phyloP scores from a whole-genome alignment of 768 basidiomycete genomes.

The Rubroboletus satanas region DNA sequence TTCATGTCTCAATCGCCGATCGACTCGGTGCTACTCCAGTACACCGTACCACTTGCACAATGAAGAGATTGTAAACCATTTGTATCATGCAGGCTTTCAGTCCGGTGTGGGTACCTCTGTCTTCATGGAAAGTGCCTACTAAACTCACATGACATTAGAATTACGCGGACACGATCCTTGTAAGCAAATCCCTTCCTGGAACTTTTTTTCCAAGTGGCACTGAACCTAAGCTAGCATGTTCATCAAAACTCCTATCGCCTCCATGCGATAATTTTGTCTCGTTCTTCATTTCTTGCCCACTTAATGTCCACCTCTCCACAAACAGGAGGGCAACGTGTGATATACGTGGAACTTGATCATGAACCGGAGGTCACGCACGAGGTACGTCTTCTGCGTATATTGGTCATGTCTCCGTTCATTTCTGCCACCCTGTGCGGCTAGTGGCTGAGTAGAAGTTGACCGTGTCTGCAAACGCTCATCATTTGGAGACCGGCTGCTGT shows the following conservation, averaged over 20 bases:
- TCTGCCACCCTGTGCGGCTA: constrained; percentile 27
- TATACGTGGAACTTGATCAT: constrained; percentile 72
- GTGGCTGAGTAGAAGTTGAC: constrained; percentile 16
- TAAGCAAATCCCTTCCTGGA: constrained; percentile 35
- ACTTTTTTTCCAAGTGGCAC: constrained; percentile 8
- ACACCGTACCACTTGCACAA: constrained; percentile 62
- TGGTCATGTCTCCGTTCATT: constrained; percentile 28
- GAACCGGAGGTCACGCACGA: constrained; percentile 83
- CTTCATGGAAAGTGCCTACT: constrained; percentile 6
- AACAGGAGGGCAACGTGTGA: constrained; percentile 57
- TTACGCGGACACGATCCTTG: constrained; percentile 77
- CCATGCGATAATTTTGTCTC: constrained; percentile 82
- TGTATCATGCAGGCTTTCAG: constrained; percentile 78
- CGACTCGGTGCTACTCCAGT: constrained; percentile 19
- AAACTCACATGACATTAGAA: constrained; percentile 46
- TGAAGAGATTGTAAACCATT: constrained; percentile 71
- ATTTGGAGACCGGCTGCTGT: constrained; percentile 14
- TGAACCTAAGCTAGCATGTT: constrained; percentile 50
- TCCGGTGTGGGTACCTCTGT: constrained; percentile 58
- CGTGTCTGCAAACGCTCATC: constrained; percentile 16
- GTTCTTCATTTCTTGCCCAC: constrained; percentile 84
- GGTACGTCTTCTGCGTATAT: constrained; percentile 44
- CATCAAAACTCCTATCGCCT: constrained; percentile 72
- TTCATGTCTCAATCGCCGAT: constrained; percentile 2
- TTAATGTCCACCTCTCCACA: constrained; percentile 81